Base-by-base conservation (phyloP, 768 basidiomycete species). In the Mycena latifolia region DNA sequence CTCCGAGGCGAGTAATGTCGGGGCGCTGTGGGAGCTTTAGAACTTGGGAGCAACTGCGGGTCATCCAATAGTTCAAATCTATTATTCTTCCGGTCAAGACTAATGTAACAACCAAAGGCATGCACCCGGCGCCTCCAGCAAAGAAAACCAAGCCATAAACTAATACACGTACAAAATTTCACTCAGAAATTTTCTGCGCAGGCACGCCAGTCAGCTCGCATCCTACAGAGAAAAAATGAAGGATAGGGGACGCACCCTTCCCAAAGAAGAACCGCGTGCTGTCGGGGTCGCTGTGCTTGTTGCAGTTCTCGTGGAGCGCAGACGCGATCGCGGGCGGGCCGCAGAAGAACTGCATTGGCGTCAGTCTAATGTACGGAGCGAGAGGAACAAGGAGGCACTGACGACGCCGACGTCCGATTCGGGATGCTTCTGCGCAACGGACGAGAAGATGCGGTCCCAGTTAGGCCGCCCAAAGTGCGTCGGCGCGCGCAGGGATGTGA, bases 391-490 rank as follows among this genome's bases (percentile, higher is more conserved):
- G 24, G 3, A 12, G 27, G 27, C 47, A 43, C 25, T 81, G 84
- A 92, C 90, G 75, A 97, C 95, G 55, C 95, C 96, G 57, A 94
- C 91, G 73, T 97, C 95, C 2, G 96, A 93, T 71, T 94, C 91
- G 0, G 91, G 89, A 71, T 98, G 96, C 77, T 91, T 93, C 73
- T 92, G 89, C 2, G 84, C 84, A 65, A 98, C 88, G 22, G 91
- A 91, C 41, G 80, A 72, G 78, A 92, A 93, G 8, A 91, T 87
- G 43, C 86, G 84, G 71, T 91, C 89, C 92, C 90, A 92, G 77
- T 96, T 95, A 18, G 95, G 95, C 63, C 95, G 80, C 47, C 96
- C 94, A 73, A 93, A 96, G 80, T 97, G 95, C 7, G 96, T 98
- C 0, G 96, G 96, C 0, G 96, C 92, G 37, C 95, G 87, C 18